phyloP scores from a whole-genome alignment of 345 rosid genomes.

The Aquilaria yunnanensis region DNA sequence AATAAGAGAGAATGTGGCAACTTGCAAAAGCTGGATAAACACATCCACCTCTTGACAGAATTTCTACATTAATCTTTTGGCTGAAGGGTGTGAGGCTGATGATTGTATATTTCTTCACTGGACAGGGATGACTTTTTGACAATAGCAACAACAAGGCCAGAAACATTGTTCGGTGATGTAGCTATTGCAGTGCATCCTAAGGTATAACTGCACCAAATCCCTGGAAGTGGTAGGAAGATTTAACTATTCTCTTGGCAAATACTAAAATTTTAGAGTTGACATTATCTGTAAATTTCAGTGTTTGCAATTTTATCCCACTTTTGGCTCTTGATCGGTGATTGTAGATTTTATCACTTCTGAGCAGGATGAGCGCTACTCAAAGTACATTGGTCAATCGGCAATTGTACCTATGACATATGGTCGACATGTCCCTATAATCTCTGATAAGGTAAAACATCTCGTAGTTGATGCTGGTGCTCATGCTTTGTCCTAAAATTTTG shows the following conservation, averaged over 20 bases:
- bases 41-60: too few relatives aligned
- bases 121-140: constrained; percentile 81
- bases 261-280: not conserved
- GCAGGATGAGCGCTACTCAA: constrained; percentile 87
- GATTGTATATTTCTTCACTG: constrained; percentile 17
- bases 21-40: too few relatives aligned
- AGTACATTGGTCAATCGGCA: constrained; percentile 80
- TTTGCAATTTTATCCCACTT: not conserved
- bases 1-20: too few relatives aligned
- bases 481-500: too few relatives aligned
- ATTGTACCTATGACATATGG: constrained; percentile 99
- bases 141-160: constrained; percentile 95
- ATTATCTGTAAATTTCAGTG: not conserved
- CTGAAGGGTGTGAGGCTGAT: constrained; percentile 2
- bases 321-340: not conserved
- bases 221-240: not conserved
- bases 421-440: constrained; percentile 87
- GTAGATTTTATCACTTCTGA: constrained; percentile 8
- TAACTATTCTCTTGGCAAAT: too few relatives aligned
- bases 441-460: constrained; percentile 58
- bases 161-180: constrained; percentile 95
- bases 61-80: too few relatives aligned
- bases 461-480: not conserved
- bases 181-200: constrained; percentile 92
- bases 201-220: constrained; percentile 31